Conservation (phyloP, 106 monocot genomes). For the Gastrodia elata region DNA sequence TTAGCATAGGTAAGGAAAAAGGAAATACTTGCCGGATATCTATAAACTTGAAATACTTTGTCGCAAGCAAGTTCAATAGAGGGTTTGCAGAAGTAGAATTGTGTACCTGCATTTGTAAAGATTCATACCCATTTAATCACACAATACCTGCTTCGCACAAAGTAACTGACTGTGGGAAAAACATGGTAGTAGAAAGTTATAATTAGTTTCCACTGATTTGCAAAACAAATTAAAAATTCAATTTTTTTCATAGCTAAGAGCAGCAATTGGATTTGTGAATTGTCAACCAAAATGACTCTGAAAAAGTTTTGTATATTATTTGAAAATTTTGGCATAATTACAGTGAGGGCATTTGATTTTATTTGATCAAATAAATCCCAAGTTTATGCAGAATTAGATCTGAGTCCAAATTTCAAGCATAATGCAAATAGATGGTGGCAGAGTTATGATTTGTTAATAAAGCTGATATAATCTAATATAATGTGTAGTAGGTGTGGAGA, state of each 20-base stretch:
- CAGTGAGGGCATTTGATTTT: neutral
- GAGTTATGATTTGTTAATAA: too few relatives aligned
- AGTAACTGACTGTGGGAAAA: neutral
- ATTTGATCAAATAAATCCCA: neutral
- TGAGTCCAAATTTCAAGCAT: neutral
- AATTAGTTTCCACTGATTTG: neutral
- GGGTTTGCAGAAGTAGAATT: conserved; percentile 28
- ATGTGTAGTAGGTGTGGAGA: too few relatives aligned
- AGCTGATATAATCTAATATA: too few relatives aligned
- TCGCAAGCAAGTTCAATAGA: conserved; percentile 36
- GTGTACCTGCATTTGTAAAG: conserved; percentile 35
- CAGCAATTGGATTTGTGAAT: neutral
- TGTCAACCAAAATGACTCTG: neutral
- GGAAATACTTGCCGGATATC: conserved; percentile 61
- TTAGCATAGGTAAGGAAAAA: neutral
- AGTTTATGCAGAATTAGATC: neutral
- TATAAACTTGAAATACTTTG: conserved; percentile 63
- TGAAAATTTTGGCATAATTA: neutral
- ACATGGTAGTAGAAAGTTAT: neutral
- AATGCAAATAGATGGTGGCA: neutral
- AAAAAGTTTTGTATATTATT: neutral
- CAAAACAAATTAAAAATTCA: neutral
- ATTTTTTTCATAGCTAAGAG: neutral
- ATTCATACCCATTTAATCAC: neutral
- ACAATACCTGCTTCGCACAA: neutral